Conservation (phyloP, 371 early-diverging fungal species). For the Mucor velutinosus region DNA sequence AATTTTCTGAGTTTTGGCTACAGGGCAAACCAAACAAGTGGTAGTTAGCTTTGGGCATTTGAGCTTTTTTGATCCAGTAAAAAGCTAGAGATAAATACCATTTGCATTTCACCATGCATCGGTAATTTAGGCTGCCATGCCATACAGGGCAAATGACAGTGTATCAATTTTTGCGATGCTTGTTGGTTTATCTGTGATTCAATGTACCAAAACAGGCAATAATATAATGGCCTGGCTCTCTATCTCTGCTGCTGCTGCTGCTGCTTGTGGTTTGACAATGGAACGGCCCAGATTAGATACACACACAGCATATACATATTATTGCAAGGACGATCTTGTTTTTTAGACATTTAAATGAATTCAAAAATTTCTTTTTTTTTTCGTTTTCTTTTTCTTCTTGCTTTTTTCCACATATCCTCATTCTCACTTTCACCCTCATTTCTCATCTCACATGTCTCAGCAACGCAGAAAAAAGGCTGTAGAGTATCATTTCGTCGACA, state of each 20-base stretch:
- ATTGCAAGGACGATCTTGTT: background rate
- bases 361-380: background rate
- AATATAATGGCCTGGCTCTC: background rate
- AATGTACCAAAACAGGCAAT: slow-evolving; percentile 5
- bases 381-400: background rate
- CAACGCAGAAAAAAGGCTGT: slow-evolving; percentile 20
- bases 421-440: background rate
- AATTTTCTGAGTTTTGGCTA: background rate
- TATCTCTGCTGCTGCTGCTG: background rate
- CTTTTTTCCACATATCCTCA: background rate
- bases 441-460: background rate
- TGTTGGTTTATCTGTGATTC: slow-evolving; percentile 1
- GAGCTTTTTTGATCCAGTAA: background rate
- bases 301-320: background rate
- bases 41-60: background rate
- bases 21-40: background rate
- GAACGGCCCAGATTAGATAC: background rate
- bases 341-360: background rate
- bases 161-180: background rate
- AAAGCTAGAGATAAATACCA: background rate
- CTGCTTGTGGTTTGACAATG: slow-evolving; percentile 4
- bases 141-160: background rate
- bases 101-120: background rate
- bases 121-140: background rate
- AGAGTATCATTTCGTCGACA: slow-evolving; percentile 43